These are phyloP conservation scores for Bretziella fagacearum DNA, from an alignment of 2,329 filamentous ascomycete species.

Conservation along the genomic window DNA sequence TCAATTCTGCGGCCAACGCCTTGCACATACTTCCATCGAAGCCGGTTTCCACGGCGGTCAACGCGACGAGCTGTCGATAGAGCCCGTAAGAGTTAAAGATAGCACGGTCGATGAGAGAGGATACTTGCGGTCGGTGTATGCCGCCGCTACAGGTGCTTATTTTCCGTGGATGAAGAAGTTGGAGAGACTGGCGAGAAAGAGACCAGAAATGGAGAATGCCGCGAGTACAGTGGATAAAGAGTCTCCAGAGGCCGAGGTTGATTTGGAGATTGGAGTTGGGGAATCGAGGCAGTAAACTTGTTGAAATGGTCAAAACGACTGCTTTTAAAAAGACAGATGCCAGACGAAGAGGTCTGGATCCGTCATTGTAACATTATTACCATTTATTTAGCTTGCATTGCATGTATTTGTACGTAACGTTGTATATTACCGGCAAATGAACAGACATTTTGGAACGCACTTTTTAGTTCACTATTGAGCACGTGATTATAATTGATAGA, in stretches of 20 bases:
- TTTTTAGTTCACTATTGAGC: no score
- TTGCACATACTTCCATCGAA: conserved; percentile 36
- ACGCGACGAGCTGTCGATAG: conserved; percentile 33
- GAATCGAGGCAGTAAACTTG: no score
- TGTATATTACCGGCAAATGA: no score
- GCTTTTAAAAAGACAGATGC: not conserved
- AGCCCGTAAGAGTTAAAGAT: conserved; percentile 18
- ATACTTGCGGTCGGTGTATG: conserved; percentile 7
- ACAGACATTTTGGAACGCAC: no score
- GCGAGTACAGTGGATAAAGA: no score
- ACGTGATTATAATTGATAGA: no score
- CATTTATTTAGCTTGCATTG: not conserved
- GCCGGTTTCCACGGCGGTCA: conserved; percentile 34
- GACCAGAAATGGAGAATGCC: no score
- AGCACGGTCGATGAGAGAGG: not conserved
- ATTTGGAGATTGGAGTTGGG: no score
- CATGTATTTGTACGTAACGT: not conserved
- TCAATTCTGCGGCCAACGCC: conserved; percentile 27
- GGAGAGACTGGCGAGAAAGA: not conserved
- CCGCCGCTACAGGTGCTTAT: conserved; percentile 3
- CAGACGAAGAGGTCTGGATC: not conserved
- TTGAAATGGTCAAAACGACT: not conserved
- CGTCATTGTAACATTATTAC: conserved; percentile 6
- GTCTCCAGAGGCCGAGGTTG: no score
- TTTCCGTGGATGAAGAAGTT: conserved; percentile 10